Evolutionary conservation across 1,284 basidiomycete genomes (phyloP).

Genomic region (Singerocomus inundabilis): DNA sequence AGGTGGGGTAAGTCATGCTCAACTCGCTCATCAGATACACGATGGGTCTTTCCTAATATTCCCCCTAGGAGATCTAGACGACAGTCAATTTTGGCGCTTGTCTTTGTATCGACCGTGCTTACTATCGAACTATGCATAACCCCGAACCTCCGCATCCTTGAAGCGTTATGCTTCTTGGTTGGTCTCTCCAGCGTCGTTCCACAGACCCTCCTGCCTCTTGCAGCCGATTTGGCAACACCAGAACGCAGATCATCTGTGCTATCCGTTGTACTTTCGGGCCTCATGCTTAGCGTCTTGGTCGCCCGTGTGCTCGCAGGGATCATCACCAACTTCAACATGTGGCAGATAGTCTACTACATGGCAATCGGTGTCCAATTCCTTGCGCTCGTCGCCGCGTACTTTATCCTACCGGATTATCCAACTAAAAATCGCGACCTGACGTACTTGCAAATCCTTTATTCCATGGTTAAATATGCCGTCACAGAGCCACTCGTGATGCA

Average conservation of each 20-base stretch:
- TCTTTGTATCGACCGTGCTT: constrained; percentile 46
- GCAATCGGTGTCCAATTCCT: constrained; percentile 55
- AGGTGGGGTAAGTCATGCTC: constrained; percentile 42
- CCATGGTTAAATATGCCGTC: constrained; percentile 65
- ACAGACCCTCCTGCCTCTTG: constrained; percentile 61
- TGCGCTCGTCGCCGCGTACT: constrained; percentile 53
- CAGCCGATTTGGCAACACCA: constrained; percentile 64
- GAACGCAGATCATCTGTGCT: constrained; percentile 61
- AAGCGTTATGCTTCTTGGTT: constrained; percentile 55
- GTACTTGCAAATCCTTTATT: constrained; percentile 60
- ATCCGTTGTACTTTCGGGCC: constrained; percentile 64
- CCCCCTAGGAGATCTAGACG: constrained; percentile 65
- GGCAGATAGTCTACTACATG: constrained; percentile 67
- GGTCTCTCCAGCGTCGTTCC: constrained; percentile 56
- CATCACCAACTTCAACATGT: constrained; percentile 58
- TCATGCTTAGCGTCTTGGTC: constrained; percentile 69
- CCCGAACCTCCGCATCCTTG: constrained; percentile 47
- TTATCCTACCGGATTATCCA: constrained; percentile 69
- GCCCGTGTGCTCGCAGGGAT: constrained; percentile 68
- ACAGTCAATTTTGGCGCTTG: constrained; percentile 49
- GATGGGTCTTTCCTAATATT: constrained; percentile 59
- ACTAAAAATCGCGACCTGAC: constrained; percentile 57
- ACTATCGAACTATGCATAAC: constrained; percentile 59
- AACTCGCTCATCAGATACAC: constrained; percentile 44
- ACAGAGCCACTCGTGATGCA: constrained; percentile 72